phyloP scores from a whole-genome alignment of 2,329 filamentous ascomycete species.

The Neofusicoccum umdonicola region DNA sequence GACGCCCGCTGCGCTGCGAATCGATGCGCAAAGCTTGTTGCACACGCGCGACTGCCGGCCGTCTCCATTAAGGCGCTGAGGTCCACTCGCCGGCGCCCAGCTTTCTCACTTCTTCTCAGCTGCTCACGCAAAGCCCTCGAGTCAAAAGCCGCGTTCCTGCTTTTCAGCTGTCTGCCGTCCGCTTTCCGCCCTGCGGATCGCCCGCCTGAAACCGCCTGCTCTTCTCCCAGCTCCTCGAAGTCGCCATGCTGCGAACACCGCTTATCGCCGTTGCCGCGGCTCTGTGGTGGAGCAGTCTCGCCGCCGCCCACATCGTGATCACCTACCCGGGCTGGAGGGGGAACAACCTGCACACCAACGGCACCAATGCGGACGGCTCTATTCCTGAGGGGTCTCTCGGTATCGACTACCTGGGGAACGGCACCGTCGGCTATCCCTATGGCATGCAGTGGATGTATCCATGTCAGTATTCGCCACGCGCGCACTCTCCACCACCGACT shows the following conservation, averaged over 20 bases:
- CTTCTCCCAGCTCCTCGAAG: background rate
- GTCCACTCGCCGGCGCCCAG: conserved; percentile 8
- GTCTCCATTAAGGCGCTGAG: conserved; percentile 14
- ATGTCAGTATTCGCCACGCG: conserved; percentile 60
- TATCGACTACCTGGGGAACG: conserved; percentile 38
- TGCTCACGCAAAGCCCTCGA: background rate
- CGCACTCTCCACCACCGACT: background rate
- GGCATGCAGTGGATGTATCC: conserved; percentile 97
- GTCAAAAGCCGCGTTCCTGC: conserved; percentile 5
- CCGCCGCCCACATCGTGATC: conserved; percentile 74
- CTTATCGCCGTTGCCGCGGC: conserved; percentile 5
- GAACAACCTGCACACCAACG: conserved; percentile 78
- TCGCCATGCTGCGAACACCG: conserved; percentile 4
- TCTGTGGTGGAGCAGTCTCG: conserved; percentile 39
- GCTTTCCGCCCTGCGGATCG: background rate
- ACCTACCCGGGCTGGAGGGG: conserved; percentile 85
- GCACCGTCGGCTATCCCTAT: conserved; percentile 63
- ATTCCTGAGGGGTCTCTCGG: conserved; percentile 45
- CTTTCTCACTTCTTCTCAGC: conserved; percentile 13
- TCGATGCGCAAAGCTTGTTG: conserved; percentile 17
- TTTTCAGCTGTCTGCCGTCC: background rate
- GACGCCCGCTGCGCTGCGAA: conserved; percentile 10
- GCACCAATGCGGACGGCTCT: conserved; percentile 47
- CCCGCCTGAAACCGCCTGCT: background rate
- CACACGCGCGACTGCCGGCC: conserved; percentile 1